Evolutionary conservation across 371 early-diverging fungal species (phyloP).

Genomic region (Lichtheimia corymbifera): DNA sequence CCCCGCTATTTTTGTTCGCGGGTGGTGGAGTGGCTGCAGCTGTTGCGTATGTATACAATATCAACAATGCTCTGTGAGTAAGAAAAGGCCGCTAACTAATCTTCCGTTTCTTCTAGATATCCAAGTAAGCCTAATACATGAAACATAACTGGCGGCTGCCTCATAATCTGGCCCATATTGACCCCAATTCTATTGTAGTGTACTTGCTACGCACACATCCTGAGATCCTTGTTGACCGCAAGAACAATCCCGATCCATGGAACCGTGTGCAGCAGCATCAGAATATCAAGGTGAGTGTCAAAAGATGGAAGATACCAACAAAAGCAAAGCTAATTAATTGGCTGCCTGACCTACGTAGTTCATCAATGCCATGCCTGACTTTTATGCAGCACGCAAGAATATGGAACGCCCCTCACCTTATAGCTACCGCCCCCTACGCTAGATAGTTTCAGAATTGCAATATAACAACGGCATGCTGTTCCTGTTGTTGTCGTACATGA

Average conservation of each 20-base stretch:
- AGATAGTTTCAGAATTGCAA: too few species aligned
- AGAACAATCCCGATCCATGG: constrained; percentile 52
- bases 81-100: too few species aligned
- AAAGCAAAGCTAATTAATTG: background rate
- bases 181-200: constrained; percentile 13
- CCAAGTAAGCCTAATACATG: constrained; percentile 15
- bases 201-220: constrained; percentile 48
- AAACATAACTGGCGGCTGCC: too few species aligned
- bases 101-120: constrained; percentile 11
- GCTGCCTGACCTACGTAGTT: constrained; percentile 7
- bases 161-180: too few species aligned
- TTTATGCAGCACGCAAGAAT: constrained; percentile 25
- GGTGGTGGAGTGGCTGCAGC: constrained; percentile 51
- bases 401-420: constrained; percentile 22
- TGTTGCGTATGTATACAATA: constrained; percentile 30
- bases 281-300: constrained; percentile 41
- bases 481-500: too few species aligned
- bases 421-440: background rate
- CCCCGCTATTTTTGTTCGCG: constrained; percentile 45
- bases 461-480: too few species aligned
- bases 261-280: constrained; percentile 44
- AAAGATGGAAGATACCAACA: constrained; percentile 2
- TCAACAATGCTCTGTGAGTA: too few species aligned
- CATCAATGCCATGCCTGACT: constrained; percentile 27
- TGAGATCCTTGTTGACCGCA: constrained; percentile 45